Evolutionary conservation across 352 stramenopile species (phyloP).

Genomic region (Blastocystis hominis): DNA sequence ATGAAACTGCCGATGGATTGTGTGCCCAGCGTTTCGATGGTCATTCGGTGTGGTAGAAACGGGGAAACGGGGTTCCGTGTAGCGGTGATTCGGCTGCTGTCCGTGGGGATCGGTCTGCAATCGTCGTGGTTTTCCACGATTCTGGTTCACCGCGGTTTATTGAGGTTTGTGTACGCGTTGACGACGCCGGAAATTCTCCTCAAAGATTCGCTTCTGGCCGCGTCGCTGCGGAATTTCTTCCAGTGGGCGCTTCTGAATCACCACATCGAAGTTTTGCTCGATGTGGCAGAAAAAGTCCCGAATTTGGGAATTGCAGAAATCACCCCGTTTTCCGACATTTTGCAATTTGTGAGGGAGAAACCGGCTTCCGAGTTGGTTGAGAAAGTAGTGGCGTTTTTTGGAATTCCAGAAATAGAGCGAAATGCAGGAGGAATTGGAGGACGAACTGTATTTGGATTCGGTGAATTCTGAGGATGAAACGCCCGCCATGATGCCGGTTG

Average conservation of each 20-base stretch:
- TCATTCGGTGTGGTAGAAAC: not conserved
- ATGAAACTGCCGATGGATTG: not conserved
- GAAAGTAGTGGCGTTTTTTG: not conserved
- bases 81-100: conserved; percentile 19
- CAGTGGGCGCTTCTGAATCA: not conserved
- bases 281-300: not conserved
- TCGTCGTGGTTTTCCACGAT: not conserved
- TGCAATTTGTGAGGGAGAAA: not conserved
- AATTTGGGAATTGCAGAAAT: not conserved
- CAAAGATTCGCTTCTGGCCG: not conserved
- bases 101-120: not conserved
- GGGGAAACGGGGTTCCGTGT: not conserved
- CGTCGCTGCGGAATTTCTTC: not conserved
- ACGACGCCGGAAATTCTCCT: not conserved
- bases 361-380: not conserved
- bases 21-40: not conserved
- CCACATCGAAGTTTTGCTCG: not conserved
- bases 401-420: not conserved
- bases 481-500: not conserved
- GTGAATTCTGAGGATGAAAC: not conserved
- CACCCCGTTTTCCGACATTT: not conserved
- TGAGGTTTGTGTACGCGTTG: not conserved
- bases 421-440: not conserved
- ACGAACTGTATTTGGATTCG: conserved; percentile 2
- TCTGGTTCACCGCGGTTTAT: not conserved